Conservation (phyloP, 1,139 yeast genomes). For the Suhomyces kunorum region DNA sequence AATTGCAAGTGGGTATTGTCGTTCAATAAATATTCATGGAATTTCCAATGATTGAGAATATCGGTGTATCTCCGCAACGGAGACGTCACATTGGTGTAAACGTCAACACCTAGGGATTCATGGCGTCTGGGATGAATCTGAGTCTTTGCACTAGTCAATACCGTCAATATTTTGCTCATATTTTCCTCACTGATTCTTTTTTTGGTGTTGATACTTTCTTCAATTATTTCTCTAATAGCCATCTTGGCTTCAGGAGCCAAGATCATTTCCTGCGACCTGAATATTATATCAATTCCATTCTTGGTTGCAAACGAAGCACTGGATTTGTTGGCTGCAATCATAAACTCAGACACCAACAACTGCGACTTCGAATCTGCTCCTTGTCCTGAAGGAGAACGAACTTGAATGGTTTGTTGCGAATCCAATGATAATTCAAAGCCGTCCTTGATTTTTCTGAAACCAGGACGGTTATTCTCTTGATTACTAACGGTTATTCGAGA, state of each 20-base stretch:
- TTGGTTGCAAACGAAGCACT: slow-evolving; percentile 54
- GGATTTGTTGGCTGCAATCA: slow-evolving; percentile 74
- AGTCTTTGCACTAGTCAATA: slow-evolving; percentile 19
- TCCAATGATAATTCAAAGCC: slow-evolving; percentile 20
- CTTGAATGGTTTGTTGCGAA: slow-evolving; percentile 15
- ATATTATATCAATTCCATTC: slow-evolving; percentile 58
- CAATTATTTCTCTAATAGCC: slow-evolving; percentile 42
- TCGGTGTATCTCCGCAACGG: slow-evolving; percentile 90
- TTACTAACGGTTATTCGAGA: slow-evolving; percentile 20
- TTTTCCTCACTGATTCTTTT: slow-evolving; percentile 21
- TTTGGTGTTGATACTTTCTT: slow-evolving; percentile 23
- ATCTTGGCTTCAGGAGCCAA: slow-evolving; percentile 31
- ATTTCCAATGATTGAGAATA: slow-evolving; percentile 67
- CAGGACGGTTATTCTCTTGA: slow-evolving; percentile 1
- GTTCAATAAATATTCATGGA: slow-evolving; percentile 30
- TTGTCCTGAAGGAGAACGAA: slow-evolving; percentile 21
- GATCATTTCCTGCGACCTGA: slow-evolving; percentile 40
- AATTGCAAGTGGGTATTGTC: slow-evolving; percentile 8
- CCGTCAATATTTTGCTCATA: slow-evolving; percentile 20
- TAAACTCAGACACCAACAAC: slow-evolving; percentile 71
- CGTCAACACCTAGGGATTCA: slow-evolving; percentile 60
- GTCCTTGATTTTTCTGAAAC: slow-evolving; percentile 12
- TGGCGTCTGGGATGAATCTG: slow-evolving; percentile 49
- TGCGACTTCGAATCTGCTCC: slow-evolving; percentile 42
- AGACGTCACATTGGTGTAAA: slow-evolving; percentile 80